Evolutionary conservation across 2,329 filamentous ascomycete species (phyloP).

Genomic region (Fusarium haematococcum): DNA sequence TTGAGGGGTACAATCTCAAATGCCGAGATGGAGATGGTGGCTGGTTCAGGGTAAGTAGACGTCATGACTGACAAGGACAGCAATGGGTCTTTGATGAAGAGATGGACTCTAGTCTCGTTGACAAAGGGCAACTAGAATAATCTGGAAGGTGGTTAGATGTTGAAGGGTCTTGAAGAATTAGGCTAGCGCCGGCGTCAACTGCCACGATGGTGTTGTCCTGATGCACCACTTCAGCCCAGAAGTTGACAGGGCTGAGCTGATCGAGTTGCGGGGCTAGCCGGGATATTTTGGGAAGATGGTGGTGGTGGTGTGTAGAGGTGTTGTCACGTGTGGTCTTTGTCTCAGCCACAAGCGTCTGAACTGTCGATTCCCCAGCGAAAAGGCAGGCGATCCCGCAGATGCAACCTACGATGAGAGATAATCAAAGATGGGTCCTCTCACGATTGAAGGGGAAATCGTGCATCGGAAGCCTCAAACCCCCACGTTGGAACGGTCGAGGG

Average conservation of each 20-base stretch:
- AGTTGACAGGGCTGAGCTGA: background rate
- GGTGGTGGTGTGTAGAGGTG: background rate
- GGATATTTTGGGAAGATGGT: background rate
- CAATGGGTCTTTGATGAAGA: background rate
- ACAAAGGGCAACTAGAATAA: background rate
- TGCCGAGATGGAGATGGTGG: background rate
- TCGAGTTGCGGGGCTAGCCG: constrained; percentile 3
- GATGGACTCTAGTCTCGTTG: background rate
- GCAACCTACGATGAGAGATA: constrained; percentile 23
- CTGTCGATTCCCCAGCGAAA: background rate
- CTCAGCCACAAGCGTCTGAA: background rate
- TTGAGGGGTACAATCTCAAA: background rate
- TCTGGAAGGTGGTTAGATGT: background rate
- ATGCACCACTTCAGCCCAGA: background rate
- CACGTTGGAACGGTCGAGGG: constrained; percentile 20
- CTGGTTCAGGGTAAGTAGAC: background rate
- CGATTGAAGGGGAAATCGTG: background rate
- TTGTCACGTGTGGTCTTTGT: background rate
- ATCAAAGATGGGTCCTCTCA: constrained; percentile 28
- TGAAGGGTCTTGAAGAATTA: background rate
- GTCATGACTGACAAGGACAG: background rate
- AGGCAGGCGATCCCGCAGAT: constrained; percentile 10
- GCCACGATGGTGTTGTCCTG: background rate
- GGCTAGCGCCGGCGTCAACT: constrained; percentile 4
- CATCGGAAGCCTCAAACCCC: background rate